These are phyloP conservation scores for Xeromyces bisporus DNA, from an alignment of 495 filamentous ascomycete species.

Conservation along the genomic window DNA sequence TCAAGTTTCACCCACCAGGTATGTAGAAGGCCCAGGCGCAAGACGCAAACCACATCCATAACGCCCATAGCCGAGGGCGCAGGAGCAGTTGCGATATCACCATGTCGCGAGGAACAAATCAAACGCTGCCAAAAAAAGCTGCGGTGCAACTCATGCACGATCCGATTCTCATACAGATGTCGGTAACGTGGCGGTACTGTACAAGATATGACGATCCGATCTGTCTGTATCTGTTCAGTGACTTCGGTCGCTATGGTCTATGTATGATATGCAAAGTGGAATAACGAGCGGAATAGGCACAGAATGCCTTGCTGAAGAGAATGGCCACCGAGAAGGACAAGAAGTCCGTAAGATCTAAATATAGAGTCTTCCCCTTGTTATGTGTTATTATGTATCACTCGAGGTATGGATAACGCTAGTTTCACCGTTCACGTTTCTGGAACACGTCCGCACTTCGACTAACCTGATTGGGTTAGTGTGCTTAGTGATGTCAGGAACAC, in stretches of 20 bases:
- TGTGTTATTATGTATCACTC: too few species aligned
- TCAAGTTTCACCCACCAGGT: constrained; percentile 49
- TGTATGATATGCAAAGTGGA: constrained; percentile 4
- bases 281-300: constrained; percentile 46
- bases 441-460: too few species aligned
- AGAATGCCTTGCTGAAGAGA: constrained; percentile 26
- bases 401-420: too few species aligned
- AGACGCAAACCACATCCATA: constrained; percentile 26
- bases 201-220: not conserved
- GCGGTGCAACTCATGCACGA: constrained; percentile 9
- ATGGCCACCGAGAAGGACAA: not conserved
- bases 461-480: too few species aligned
- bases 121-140: constrained; percentile 6
- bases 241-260: too few species aligned
- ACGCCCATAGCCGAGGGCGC: constrained; percentile 12
- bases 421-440: too few species aligned
- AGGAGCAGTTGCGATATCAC: constrained; percentile 13
- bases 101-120: too few species aligned
- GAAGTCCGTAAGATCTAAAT: too few species aligned
- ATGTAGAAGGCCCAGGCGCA: constrained; percentile 55
- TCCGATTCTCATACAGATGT: not conserved
- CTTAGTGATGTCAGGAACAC: too few species aligned
- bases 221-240: too few species aligned
- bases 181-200: not conserved
- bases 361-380: too few species aligned